Evolutionary conservation across 202 grass and related monocot species (phyloP), one percentile per base, ranked within the genome.

Genomic region (Musa balbisiana): DNA sequence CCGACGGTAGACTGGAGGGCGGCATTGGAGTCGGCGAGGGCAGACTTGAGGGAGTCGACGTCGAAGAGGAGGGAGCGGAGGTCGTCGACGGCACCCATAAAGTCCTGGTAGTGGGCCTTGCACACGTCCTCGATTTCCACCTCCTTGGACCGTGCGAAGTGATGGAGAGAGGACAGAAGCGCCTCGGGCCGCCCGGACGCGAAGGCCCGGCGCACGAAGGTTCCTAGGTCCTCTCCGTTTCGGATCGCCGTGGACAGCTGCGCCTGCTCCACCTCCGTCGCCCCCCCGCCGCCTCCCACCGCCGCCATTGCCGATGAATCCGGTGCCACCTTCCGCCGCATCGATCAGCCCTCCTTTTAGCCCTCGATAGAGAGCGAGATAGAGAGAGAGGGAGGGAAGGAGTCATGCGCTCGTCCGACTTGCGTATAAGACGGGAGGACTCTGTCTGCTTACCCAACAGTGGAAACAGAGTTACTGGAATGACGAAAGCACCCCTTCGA

Each of bases 41-140:
- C 83, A 14, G 80, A 84, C 87, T 98, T 98, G 73, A 98, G 81
- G 62, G 83, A 81, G 75, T 96, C 89, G 25, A 89, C 90, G 71
- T 92, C 87, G 73, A 85, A 85, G 27, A 96, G 89, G 23, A 92
- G 89, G 56, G 93, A 96, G 73, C 87, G 88, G 69, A 96, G 89
- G 85, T 96, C 83, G 75, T 92, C 90, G 49, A 96, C 85, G 53
- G 83, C 90, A 72, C 87, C 75, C 73, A 96, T 96, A 68, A 96
- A 96, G 72, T 96, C 87, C 17, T 89, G 88, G 82, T 88, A 96
- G 85, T 96, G 92, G 2, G 81, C 87, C 60, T 85, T 83, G 86
- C 92, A 90, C 60, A 96, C 82, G 73, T 89, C 92, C 77, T 96
- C 89, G 74, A 92, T 96, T 76, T 96, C 89, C 4, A 87, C 82